These are phyloP conservation scores for Candida ponderosae DNA, from an alignment of 805 yeast genomes.

Conservation along the genomic window DNA sequence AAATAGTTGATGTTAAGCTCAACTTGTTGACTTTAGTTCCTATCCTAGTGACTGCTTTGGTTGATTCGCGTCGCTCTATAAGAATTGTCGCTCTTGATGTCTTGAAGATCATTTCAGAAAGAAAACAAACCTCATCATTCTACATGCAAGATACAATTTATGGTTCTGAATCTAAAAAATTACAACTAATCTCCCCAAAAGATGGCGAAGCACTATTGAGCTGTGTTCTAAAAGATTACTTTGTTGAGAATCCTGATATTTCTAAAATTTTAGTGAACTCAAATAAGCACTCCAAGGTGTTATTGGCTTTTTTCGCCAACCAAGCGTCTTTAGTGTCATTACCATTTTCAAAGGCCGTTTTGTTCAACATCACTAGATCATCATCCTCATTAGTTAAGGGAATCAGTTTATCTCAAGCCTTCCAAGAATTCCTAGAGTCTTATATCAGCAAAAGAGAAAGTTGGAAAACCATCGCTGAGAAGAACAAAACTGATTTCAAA, in stretches of 20 bases:
- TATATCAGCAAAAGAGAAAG: constrained; percentile 39
- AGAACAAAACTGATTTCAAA: constrained; percentile 41
- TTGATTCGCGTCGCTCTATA: constrained; percentile 41
- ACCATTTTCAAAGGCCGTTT: constrained; percentile 47
- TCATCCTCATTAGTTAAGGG: constrained; percentile 26
- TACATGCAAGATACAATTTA: constrained; percentile 51
- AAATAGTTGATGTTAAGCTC: constrained; percentile 27
- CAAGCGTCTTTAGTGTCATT: constrained; percentile 49
- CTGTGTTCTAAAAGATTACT: constrained; percentile 34
- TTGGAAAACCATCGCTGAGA: constrained; percentile 36
- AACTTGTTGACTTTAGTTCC: constrained; percentile 53
- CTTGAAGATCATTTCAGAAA: constrained; percentile 27
- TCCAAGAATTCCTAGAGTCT: constrained; percentile 33
- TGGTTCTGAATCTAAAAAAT: constrained; percentile 36
- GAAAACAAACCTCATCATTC: constrained; percentile 29
- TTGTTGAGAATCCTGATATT: constrained; percentile 43
- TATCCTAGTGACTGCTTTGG: constrained; percentile 43
- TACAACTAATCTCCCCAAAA: constrained; percentile 55
- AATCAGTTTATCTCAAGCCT: constrained; percentile 39
- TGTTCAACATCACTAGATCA: constrained; percentile 38
- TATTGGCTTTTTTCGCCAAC: constrained; percentile 58
- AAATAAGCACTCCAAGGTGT: constrained; percentile 51
- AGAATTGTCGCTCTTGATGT: constrained; percentile 36
- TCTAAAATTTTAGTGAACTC: constrained; percentile 30
- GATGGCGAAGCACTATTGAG: constrained; percentile 46